Conservation (phyloP, 495 filamentous ascomycete genomes). For the Neurospora sublineolata region DNA sequence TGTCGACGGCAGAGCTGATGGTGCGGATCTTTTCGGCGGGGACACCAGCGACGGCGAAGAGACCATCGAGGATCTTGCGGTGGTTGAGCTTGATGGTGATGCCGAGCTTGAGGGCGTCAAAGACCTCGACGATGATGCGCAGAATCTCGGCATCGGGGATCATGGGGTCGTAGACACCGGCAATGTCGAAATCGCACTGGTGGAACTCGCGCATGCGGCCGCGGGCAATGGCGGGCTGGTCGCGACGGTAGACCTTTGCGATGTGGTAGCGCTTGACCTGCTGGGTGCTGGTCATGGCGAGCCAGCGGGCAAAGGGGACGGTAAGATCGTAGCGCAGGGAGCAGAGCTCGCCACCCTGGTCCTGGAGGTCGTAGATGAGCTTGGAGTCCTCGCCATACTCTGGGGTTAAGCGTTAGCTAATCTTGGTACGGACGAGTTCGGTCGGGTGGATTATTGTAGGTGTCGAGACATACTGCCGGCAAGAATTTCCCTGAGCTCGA, state of each 20-base stretch:
- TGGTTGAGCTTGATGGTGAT: constrained; percentile 89
- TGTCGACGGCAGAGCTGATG: constrained; percentile 88
- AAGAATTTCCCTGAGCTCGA: constrained; percentile 52
- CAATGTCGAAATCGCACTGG: constrained; percentile 97
- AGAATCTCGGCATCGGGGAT: constrained; percentile 91
- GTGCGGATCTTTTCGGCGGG: constrained; percentile 73
- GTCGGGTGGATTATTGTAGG: background rate
- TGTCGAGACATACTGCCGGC: constrained; percentile 40
- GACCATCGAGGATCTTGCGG: constrained; percentile 83
- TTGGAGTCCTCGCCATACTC: constrained; percentile 81
- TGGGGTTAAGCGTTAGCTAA: constrained; percentile 53
- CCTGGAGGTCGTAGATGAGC: constrained; percentile 80
- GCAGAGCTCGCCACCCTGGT: constrained; percentile 85
- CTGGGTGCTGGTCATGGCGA: constrained; percentile 74
- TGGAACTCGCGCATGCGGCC: constrained; percentile 95
- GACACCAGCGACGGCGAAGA: constrained; percentile 86
- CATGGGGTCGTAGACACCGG: constrained; percentile 85
- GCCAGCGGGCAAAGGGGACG: constrained; percentile 84
- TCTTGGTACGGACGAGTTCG: constrained; percentile 45
- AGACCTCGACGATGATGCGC: constrained; percentile 73
- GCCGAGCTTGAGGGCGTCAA: constrained; percentile 61
- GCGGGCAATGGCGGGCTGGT: constrained; percentile 33
- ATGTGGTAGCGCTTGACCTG: constrained; percentile 86
- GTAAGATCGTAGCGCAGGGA: constrained; percentile 79
- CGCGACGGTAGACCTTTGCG: constrained; percentile 60